Base-by-base conservation (phyloP, 495 filamentous ascomycete genomes). In the Geoglossum glabrum region DNA sequence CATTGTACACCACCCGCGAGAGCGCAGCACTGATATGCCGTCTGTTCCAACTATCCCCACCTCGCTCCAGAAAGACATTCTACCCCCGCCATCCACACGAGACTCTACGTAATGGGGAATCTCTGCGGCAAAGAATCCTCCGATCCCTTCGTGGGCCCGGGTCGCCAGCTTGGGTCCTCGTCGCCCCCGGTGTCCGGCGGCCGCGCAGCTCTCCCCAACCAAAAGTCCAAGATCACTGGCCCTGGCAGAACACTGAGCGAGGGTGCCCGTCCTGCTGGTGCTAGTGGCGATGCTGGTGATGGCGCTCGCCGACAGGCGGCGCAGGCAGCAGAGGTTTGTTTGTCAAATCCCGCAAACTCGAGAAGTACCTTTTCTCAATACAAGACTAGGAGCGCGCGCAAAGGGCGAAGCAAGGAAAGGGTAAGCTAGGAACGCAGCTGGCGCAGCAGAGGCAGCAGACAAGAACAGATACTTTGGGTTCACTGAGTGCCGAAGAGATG, bases 81-180 rank as follows among this genome's bases (percentile, higher is more conserved):
- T 40, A 40, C 36, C 36, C 6, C 17, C 40, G 3, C 40, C 40
- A 21, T 45, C 17, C 40, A 10, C 5, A 40, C 3, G 17, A 17
- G 10, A 21, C 40, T 45, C 10, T 45, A 45, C 17, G 17, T 21
- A 57, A 87, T 90, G 85, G 85, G 85, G 45, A 85, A 82, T 64
- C 72, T 84, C 65, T 90, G 84, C 71, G 79, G 83, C 64, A 80
- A 82, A 64, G 70, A 74, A 43, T 71, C 76, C n/a, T 72, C 80
- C 54, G 71, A 74, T 49, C 67, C 72, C 56, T 86, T 84, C 72
- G 65, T 77, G 19, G 72, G 74, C 15, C 83, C 83, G 3, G 83
- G 82, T 57, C 81, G 84, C 17, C 74, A 76, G 15, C 76, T 87
- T 25, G 74, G 71, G 55, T 70, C 73, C 75, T 26, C 49, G 11